phyloP scores from a whole-genome alignment of 106 monocot species.

The Iris macrosiphon region DNA sequence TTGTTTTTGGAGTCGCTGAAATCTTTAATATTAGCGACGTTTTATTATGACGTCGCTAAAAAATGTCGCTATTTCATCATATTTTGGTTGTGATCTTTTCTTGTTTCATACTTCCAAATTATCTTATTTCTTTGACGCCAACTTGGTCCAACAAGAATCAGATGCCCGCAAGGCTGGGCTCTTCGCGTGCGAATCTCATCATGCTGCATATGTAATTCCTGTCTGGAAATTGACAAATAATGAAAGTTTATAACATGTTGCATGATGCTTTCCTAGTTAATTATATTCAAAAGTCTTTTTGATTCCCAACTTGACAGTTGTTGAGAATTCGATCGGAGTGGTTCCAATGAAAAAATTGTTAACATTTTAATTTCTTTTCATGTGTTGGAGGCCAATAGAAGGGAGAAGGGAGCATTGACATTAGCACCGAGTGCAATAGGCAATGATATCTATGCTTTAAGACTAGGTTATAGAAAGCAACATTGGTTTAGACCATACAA shows the following conservation, averaged over 20 bases:
- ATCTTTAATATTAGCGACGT: too few relatives aligned
- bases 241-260: background rate
- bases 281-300: background rate
- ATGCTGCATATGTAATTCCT: too few relatives aligned
- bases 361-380: background rate
- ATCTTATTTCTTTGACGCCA: too few relatives aligned
- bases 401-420: background rate
- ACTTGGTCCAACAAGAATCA: background rate
- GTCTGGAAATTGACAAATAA: background rate
- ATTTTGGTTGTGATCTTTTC: too few relatives aligned
- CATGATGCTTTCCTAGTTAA: background rate
- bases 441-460: background rate
- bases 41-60: too few relatives aligned
- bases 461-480: background rate
- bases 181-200: background rate
- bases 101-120: too few relatives aligned
- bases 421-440: background rate
- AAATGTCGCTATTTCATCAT: too few relatives aligned
- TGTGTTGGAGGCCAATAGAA: background rate
- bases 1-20: too few relatives aligned
- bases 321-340: background rate
- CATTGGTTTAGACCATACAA: background rate
- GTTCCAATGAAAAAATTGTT: background rate
- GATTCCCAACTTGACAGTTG: background rate
- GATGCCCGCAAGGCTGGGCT: background rate